Percentiles rank a stretch among this genome's conserved stretches.
Conservation (phyloP, 345 rosid genomes). For the Excoecaria cochinchinensis region DNA sequence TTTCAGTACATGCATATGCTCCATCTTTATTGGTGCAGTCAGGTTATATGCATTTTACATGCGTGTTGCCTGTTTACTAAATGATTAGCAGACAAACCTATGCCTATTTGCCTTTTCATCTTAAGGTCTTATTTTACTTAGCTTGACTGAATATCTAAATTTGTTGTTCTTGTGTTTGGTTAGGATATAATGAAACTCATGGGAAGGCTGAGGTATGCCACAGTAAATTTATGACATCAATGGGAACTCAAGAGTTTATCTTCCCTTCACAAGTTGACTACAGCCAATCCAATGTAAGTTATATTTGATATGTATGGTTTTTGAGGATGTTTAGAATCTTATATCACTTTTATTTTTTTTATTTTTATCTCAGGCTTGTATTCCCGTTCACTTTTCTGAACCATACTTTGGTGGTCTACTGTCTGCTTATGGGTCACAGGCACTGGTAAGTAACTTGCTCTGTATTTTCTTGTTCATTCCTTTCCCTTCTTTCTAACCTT, state of each 20-base stretch:
- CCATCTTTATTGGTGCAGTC: neutral
- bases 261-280: constrained; percentile 47
- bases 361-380: constrained; percentile 39
- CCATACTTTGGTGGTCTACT: constrained; percentile 48
- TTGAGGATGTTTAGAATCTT: constrained; percentile 19
- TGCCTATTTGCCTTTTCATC: neutral
- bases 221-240: constrained; percentile 34
- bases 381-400: constrained; percentile 52
- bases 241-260: constrained; percentile 45
- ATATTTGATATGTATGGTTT: constrained; percentile 10
- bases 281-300: constrained; percentile 37
- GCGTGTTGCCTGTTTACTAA: neutral
- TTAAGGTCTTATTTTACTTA: neutral
- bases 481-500: neutral
- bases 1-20: neutral
- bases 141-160: neutral
- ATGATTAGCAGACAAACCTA: neutral
- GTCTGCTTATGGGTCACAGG: constrained; percentile 48
- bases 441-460: constrained; percentile 38
- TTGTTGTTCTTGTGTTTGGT: constrained; percentile 17
- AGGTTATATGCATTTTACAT: neutral
- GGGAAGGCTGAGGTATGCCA: constrained; percentile 39
- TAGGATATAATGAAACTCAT: constrained; percentile 49
- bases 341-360: constrained; percentile 14
- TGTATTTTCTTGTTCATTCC: constrained; percentile 5